Conservation (phyloP, 139 green algal genomes). For the Chlamydomonas applanata region DNA sequence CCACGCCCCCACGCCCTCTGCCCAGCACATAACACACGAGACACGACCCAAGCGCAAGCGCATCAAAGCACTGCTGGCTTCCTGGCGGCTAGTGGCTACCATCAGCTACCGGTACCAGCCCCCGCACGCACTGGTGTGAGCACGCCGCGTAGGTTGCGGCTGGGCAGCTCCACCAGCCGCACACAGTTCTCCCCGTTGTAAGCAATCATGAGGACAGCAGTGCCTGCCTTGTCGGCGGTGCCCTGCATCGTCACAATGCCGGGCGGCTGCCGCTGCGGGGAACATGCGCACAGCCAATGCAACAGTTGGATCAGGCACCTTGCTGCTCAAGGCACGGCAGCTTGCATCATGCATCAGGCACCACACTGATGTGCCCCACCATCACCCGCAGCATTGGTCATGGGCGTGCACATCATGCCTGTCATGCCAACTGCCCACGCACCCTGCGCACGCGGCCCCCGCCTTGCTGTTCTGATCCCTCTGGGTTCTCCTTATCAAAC, state of each 20-base stretch:
- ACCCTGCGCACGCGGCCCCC: background rate
- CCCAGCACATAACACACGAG: no score
- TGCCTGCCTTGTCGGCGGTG: slow-evolving; percentile 10
- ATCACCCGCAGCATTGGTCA: background rate
- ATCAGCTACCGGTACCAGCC: background rate
- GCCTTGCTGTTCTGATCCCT: background rate
- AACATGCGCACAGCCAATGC: background rate
- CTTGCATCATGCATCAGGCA: background rate
- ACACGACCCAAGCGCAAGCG: no score
- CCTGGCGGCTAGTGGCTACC: no score
- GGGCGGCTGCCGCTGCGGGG: background rate
- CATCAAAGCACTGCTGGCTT: no score
- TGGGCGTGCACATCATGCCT: background rate
- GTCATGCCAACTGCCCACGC: background rate
- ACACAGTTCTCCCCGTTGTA: slow-evolving; percentile 19
- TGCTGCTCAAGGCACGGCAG: background rate
- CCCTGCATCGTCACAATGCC: slow-evolving; percentile 25
- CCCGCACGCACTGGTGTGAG: slow-evolving; percentile 13
- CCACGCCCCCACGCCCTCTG: no score
- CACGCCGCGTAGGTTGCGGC: slow-evolving; percentile 9
- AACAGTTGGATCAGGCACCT: no score
- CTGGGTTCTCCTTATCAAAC: slow-evolving; percentile 19
- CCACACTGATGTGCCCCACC: background rate
- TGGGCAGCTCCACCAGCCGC: slow-evolving; percentile 21
- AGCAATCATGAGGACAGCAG: slow-evolving; percentile 17